Conservation (phyloP, 352 stramenopile species). For the Phytophthora tubulina region DNA sequence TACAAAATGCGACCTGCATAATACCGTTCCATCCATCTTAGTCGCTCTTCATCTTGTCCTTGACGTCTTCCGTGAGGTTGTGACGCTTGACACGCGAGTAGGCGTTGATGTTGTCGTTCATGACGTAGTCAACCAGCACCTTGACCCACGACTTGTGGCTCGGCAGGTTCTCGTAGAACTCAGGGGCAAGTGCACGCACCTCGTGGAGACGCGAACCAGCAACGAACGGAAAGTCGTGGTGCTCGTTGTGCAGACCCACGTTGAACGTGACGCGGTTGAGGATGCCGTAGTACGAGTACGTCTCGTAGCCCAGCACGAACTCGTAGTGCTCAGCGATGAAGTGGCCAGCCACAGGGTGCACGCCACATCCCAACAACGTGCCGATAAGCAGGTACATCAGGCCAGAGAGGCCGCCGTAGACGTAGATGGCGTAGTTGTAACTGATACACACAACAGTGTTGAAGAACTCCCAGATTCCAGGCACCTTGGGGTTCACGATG, state of each 20-base stretch:
- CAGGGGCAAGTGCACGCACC: conserved; percentile 90
- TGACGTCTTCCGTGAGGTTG: conserved; percentile 60
- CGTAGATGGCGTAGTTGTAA: conserved; percentile 89
- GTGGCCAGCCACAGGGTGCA: conserved; percentile 97
- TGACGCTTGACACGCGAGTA: conserved; percentile 94
- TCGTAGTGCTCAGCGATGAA: conserved; percentile 99
- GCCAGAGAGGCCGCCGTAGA: conserved; percentile 79
- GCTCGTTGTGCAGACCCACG: conserved; percentile 98
- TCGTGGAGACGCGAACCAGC: conserved; percentile 91
- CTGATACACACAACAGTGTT: conserved; percentile 87
- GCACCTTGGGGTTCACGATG: conserved; percentile 93
- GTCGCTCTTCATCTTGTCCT: conserved; percentile 81
- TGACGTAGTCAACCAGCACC: conserved; percentile 95
- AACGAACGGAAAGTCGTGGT: conserved; percentile 98
- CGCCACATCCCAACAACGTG: conserved; percentile 91
- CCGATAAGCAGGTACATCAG: conserved; percentile 94
- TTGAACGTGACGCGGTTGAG: conserved; percentile 98
- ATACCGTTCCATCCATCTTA: conserved; percentile 38
- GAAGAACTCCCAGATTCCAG: conserved; percentile 86
- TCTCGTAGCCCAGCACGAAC: conserved; percentile 95
- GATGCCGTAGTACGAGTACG: conserved; percentile 98
- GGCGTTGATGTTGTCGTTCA: conserved; percentile 91
- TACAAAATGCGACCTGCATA: conserved; percentile 26
- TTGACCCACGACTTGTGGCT: conserved; percentile 94
- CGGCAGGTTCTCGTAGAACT: conserved; percentile 97